A percentile compares a stretch with the other conserved stretches of the same genome.
These are phyloP conservation scores for Pulveroboletus sp. DNA, from an alignment of 1,284 basidiomycete species.

Conservation along the genomic window DNA sequence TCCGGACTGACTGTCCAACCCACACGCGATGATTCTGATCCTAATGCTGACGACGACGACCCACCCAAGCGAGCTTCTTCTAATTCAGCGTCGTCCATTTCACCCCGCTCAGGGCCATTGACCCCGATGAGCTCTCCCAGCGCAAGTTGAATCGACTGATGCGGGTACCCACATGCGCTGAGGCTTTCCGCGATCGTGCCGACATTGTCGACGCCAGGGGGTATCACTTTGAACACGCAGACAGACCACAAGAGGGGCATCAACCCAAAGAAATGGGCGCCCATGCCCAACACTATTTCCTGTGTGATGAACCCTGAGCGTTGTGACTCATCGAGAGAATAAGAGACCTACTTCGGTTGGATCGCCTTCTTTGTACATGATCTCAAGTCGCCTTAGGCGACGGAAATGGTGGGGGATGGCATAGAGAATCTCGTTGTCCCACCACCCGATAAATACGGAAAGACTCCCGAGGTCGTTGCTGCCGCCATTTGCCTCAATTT, in stretches of 20 bases:
- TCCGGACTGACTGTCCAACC: neutral
- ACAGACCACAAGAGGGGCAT: conserved; percentile 27
- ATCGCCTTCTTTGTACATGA: conserved; percentile 29
- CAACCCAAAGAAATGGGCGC: conserved; percentile 29
- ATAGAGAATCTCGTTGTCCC: conserved; percentile 30
- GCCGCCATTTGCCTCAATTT: conserved; percentile 17
- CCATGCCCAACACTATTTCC: conserved; percentile 31
- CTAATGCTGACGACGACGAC: neutral
- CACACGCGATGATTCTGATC: neutral
- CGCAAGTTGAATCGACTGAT: conserved; percentile 7
- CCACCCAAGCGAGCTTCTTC: conserved; percentile 15
- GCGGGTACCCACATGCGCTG: conserved; percentile 11
- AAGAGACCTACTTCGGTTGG: conserved; percentile 25
- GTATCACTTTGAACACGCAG: conserved; percentile 26
- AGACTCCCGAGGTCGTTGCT: conserved; percentile 22
- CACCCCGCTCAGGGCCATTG: conserved; percentile 13
- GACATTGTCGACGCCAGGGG: conserved; percentile 9
- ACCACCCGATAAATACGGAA: conserved; percentile 25
- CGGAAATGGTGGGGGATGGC: conserved; percentile 27
- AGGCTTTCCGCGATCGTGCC: conserved; percentile 7
- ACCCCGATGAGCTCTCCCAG: conserved; percentile 10
- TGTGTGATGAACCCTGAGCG: neutral
- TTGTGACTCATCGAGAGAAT: too few relatives aligned
- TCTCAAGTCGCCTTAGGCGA: conserved; percentile 21
- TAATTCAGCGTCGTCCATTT: conserved; percentile 22